Conservation (phyloP, 805 yeast genomes). For the Yarrowia sp. region DNA sequence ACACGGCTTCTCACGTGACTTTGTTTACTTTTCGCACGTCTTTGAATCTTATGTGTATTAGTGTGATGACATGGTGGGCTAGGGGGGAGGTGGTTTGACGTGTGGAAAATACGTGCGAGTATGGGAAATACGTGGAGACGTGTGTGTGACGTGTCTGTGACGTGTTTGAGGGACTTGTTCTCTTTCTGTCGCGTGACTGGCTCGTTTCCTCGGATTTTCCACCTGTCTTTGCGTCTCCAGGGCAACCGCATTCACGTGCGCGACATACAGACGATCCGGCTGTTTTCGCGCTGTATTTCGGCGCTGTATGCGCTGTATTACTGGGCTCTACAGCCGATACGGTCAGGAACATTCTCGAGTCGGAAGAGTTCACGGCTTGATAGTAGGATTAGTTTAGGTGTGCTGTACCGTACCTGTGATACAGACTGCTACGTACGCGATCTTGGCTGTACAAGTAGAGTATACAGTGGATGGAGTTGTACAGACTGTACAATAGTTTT, state of each 20-base stretch:
- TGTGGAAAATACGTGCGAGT: background rate
- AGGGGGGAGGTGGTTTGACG: too few relatives aligned
- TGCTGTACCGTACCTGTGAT: background rate
- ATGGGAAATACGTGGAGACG: background rate
- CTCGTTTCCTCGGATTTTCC: too few relatives aligned
- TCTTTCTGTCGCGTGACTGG: background rate
- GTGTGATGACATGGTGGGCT: conserved; percentile 21
- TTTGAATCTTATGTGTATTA: background rate
- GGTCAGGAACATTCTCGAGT: background rate
- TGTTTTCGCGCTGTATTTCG: background rate
- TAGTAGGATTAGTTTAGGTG: background rate
- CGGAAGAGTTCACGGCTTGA: background rate
- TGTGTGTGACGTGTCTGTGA: background rate
- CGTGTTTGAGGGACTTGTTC: background rate
- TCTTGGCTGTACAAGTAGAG: background rate
- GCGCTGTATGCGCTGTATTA: background rate
- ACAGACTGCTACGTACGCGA: background rate
- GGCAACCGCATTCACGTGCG: background rate
- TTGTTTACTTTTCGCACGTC: conserved; percentile 11
- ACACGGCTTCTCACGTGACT: conserved; percentile 3
- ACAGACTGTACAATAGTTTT: too few relatives aligned
- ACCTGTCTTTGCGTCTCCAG: too few relatives aligned
- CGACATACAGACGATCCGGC: background rate
- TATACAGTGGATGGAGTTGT: too few relatives aligned
- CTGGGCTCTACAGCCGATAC: background rate